Percentiles rank a stretch among this genome's conserved stretches.
phyloP scores from a whole-genome alignment of 192 early-diverging fungal species.

The Umbelopsis sp. region DNA sequence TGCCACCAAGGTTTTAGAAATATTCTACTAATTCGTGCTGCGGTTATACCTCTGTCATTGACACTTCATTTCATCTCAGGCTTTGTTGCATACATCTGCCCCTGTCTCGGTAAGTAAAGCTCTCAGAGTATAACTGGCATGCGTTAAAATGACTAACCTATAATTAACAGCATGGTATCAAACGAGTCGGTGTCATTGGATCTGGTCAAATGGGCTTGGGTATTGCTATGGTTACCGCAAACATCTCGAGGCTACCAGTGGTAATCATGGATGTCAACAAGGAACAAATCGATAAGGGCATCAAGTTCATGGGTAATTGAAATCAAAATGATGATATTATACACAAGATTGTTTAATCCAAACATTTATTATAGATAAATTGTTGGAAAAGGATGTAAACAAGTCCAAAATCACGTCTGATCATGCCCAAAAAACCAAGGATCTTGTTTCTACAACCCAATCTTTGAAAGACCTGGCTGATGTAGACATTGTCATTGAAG shows the following conservation, averaged over 20 bases:
- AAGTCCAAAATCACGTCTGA: constrained; percentile 86
- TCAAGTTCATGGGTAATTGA: constrained; percentile 76
- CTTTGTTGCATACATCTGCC: constrained; percentile 1
- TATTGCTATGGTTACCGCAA: constrained; percentile 90
- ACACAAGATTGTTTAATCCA: neutral
- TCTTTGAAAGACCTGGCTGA: constrained; percentile 62
- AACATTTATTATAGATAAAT: constrained; percentile 57
- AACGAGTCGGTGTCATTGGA: constrained; percentile 84
- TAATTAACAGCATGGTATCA: constrained; percentile 19
- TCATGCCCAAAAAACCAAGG: constrained; percentile 62
- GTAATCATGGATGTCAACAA: constrained; percentile 81
- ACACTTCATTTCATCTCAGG: neutral
- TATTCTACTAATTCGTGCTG: neutral
- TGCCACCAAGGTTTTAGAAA: neutral
- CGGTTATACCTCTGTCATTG: neutral
- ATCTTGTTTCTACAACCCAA: constrained; percentile 64
- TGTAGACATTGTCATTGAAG: constrained; percentile 93
- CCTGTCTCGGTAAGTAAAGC: neutral
- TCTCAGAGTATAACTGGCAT: neutral
- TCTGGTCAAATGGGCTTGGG: constrained; percentile 96
- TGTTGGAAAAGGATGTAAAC: constrained; percentile 87
- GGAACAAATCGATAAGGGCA: constrained; percentile 76
- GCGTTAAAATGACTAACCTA: neutral
- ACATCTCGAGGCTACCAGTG: constrained; percentile 77
- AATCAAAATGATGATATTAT: neutral